Base-by-base conservation (phyloP, 2,329 filamentous ascomycete species). In the Scytalidium lignicola region DNA sequence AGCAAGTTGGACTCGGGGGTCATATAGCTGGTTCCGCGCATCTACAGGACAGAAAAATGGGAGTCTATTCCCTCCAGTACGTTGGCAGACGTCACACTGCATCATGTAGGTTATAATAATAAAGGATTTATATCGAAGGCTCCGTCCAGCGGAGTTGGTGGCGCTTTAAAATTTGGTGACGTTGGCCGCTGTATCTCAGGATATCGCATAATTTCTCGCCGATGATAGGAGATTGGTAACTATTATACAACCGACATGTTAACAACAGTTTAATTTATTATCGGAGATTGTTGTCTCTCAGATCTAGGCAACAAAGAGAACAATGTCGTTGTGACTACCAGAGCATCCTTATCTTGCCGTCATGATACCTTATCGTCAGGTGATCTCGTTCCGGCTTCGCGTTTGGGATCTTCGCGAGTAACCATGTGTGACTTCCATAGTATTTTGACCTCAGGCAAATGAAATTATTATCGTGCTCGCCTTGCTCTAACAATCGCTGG, bases 41-140 rank as follows among this genome's bases (percentile, higher is more conserved):
- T 89, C 87, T 43, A 85, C 79, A 21, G 78, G 72, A 64, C 86
- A 90, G 58, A 87, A 72, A 59, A 88, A 86, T 12, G 80, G 80
- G 48, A 83, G 61, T 72, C 76, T 78, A 74, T 66, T 79, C 72
- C 61, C 70, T 65, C 61, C 79, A 73, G 65, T 73, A 70, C 70
- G 67, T 55, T 65, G 68, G 66, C 86, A 90, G 65, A 87, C 79
- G 64, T 82, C 76, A 71, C 86, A 90, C 62, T 79, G 80, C 83
- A 88, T 87, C 62, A 51, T 48, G 46, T 48, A 44, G 46, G 18
- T 40, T 51, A 44, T 47, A 32, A 7, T 5, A 17, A 37, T 37
- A 9, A 8, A 37, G 32, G 32, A 13, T 17, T 37, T 17, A 26
- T 26, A 10, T 26, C 5, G 23, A 26, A 10, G 5, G 23, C 23